Evolutionary conservation across 2,329 filamentous ascomycete species (phyloP), one percentile per base, ranked within the genome.

Genomic region (Exophiala dermatitidis): DNA sequence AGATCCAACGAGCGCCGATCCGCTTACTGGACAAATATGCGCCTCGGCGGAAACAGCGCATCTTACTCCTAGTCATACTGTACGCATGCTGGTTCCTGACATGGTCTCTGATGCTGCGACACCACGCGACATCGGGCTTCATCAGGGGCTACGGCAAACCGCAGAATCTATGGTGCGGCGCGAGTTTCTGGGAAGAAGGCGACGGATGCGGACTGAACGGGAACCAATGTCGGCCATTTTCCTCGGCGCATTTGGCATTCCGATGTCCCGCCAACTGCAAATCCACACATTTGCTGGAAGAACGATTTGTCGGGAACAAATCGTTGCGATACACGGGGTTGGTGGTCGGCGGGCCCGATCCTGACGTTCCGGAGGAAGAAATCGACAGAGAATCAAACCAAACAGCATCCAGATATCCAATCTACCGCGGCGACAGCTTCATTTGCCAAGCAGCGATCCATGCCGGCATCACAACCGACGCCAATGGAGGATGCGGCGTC

Each of bases 341-440:
- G 12, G 74, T 81, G 1, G 69, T 81, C 29, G 78, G 78, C 33
- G 78, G 78, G 1, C 69, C 73, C 2, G 60, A 67, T 12, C 64
- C 66, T 0, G 65, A 65, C 9, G 68, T 68, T 3, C 64, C 69
- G 1, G 66, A 69, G 4, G 19, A 19, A 19, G 19, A 19, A 19
- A 19, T 19, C 19, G 19, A 19, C 19, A 19, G 19, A 19, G 19
- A 19, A 19, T 19, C 19, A 19, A 19, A 19, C 19, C 19, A 19
- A 19, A 19, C 19, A 19, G 19, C 19, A 19, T 19, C 19, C 19
- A 19, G 19, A 19, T 19, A 19, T 62, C 62, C 1, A 71, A 74
- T 86, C 26, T 97, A 97, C 68, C 85, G 93, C 12, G 89, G 86
- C 6, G 90, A 95, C 69, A 94, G 88, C 9, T 94, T 88, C 70